These are phyloP conservation scores for Paradendryphiella salina DNA, from an alignment of 2,329 filamentous ascomycete species.

Conservation along the genomic window DNA sequence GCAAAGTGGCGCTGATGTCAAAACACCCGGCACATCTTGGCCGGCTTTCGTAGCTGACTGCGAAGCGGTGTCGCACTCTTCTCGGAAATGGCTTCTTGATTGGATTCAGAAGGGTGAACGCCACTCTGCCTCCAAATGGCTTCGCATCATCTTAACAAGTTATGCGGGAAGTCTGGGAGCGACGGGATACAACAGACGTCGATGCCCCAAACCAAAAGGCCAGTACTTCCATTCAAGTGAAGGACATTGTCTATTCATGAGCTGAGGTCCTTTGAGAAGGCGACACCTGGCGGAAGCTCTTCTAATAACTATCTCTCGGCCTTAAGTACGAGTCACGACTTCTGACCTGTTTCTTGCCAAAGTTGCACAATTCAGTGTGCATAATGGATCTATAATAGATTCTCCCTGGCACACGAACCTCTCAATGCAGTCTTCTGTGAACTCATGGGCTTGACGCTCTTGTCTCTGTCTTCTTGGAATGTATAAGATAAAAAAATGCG, in stretches of 20 bases:
- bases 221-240: not conserved
- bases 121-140: not conserved
- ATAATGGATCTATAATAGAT: too few relatives aligned
- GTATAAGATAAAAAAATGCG: too few relatives aligned
- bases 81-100: slow-evolving; percentile 16
- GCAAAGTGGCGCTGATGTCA: slow-evolving; percentile 5
- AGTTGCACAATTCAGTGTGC: too few relatives aligned
- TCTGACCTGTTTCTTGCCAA: not conserved
- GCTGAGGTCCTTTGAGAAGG: not conserved
- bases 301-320: not conserved
- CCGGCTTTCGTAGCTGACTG: slow-evolving; percentile 25
- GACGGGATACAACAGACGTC: not conserved
- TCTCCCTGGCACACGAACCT: too few relatives aligned
- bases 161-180: not conserved
- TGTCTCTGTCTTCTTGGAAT: too few relatives aligned
- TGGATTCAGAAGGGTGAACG: slow-evolving; percentile 20
- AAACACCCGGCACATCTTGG: slow-evolving; percentile 22
- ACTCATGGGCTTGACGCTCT: too few relatives aligned
- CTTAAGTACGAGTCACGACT: not conserved
- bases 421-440: too few relatives aligned
- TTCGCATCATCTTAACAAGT: not conserved
- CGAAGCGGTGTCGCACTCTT: slow-evolving; percentile 15
- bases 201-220: not conserved
- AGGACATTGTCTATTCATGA: not conserved
- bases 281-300: not conserved